phyloP scores from a whole-genome alignment of 306 rosid genomes.

The Mimosa pudica region DNA sequence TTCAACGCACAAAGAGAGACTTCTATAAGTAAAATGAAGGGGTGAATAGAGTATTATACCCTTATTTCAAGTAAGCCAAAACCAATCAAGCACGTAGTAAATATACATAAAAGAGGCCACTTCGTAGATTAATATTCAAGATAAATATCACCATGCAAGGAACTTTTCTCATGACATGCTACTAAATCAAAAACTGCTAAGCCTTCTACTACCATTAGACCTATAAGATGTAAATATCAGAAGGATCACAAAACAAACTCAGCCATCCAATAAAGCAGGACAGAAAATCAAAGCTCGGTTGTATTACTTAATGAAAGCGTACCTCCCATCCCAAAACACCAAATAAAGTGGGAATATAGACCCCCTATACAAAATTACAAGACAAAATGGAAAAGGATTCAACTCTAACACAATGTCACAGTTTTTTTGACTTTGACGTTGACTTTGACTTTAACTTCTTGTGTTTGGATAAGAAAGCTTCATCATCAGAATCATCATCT shows the following conservation, averaged over 20 bases:
- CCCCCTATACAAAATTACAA: not conserved
- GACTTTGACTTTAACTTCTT: slow-evolving; percentile 42
- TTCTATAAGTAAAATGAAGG: too few species aligned
- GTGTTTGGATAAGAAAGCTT: slow-evolving; percentile 50
- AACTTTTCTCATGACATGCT: not conserved
- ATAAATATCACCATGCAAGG: not conserved
- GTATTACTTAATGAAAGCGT: not conserved
- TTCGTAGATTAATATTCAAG: not conserved
- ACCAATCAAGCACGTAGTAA: too few species aligned
- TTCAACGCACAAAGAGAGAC: too few species aligned
- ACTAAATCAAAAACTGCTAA: not conserved
- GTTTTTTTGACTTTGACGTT: slow-evolving; percentile 8
- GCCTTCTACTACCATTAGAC: not conserved
- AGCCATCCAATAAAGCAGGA: not conserved
- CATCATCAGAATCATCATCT: slow-evolving; percentile 63
- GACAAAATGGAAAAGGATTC: not conserved
- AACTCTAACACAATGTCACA: not conserved
- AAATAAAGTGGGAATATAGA: slow-evolving; percentile 3
- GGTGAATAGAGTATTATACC: too few species aligned
- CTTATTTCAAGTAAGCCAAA: too few species aligned
- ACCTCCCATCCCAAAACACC: slow-evolving; percentile 2
- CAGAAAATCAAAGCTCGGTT: not conserved
- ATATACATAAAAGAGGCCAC: too few species aligned
- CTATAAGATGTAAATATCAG: not conserved
- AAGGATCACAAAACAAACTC: not conserved